Percentiles rank a stretch among this genome's conserved stretches.
These are phyloP conservation scores for Pleurostoma richardsiae DNA, from an alignment of 2,329 filamentous ascomycete genomes.

Conservation along the genomic window DNA sequence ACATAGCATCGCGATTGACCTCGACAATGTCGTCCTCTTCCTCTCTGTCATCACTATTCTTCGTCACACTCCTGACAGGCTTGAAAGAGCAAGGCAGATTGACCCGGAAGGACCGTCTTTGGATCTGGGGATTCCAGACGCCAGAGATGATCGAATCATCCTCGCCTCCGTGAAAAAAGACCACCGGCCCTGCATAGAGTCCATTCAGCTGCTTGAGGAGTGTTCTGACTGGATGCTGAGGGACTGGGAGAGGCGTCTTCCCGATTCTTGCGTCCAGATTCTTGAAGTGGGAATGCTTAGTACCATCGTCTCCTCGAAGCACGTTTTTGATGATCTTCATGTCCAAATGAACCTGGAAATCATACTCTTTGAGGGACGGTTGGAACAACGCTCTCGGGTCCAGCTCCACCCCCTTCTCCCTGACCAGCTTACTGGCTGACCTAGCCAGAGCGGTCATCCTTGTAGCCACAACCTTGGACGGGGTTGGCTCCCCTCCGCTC, in stretches of 20 bases:
- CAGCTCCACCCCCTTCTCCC: slow-evolving; percentile 45
- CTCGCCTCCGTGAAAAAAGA: slow-evolving; percentile 73
- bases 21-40: slow-evolving; percentile 45
- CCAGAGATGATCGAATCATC: slow-evolving; percentile 50
- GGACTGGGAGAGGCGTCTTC: slow-evolving; percentile 37
- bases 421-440: slow-evolving; percentile 62
- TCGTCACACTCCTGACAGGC: slow-evolving; percentile 29
- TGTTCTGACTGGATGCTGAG: slow-evolving; percentile 54
- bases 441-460: slow-evolving; percentile 79
- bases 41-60: slow-evolving; percentile 22
- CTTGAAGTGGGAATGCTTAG: slow-evolving; percentile 60
- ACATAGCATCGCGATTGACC: slow-evolving; percentile 62
- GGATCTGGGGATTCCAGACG: slow-evolving; percentile 53
- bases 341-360: slow-evolving; percentile 75
- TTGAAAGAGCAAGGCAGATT: slow-evolving; percentile 65
- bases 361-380: slow-evolving; percentile 71
- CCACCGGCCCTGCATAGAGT: slow-evolving; percentile 62
- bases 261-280: slow-evolving; percentile 65
- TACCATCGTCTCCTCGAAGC: slow-evolving; percentile 22
- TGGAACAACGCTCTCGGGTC: slow-evolving; percentile 62
- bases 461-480: slow-evolving; percentile 76
- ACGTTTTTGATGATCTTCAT: slow-evolving; percentile 42
- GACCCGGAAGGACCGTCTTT: slow-evolving; percentile 60
- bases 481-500: slow-evolving; percentile 40
- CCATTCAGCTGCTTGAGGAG: slow-evolving; percentile 64